Percentiles rank a stretch among this genome's conserved stretches.
phyloP scores from a whole-genome alignment of 352 stramenopile species.

The Pythium apleroticum region DNA sequence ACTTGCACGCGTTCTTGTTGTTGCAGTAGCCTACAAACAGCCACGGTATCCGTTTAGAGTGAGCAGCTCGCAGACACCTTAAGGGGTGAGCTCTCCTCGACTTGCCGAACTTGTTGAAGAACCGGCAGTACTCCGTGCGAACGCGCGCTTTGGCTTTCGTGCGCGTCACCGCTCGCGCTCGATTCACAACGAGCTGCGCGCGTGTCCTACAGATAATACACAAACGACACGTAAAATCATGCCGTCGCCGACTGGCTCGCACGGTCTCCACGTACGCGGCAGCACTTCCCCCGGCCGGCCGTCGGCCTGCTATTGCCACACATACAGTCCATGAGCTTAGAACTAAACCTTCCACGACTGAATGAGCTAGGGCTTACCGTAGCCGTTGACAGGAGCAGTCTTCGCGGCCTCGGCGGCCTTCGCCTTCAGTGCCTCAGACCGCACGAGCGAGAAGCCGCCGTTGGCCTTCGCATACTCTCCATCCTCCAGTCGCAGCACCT shows the following conservation, averaged over 20 bases:
- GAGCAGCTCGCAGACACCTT: not conserved
- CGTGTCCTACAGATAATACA: conserved; percentile 27
- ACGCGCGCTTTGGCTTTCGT: conserved; percentile 36
- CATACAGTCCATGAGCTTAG: no score
- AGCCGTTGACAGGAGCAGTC: not conserved
- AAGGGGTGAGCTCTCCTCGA: not conserved
- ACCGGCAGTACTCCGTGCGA: conserved; percentile 77
- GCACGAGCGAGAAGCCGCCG: conserved; percentile 70
- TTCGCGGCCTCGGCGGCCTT: conserved; percentile 5
- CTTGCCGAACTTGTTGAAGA: conserved; percentile 85
- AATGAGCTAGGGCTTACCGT: not conserved
- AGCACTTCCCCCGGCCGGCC: not conserved
- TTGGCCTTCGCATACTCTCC: conserved; percentile 75
- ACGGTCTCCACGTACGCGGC: not conserved
- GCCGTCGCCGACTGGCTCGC: not conserved
- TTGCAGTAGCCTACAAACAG: conserved; percentile 72
- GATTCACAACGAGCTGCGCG: conserved; percentile 52
- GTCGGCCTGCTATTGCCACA: not conserved
- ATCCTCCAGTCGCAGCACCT: conserved; percentile 58
- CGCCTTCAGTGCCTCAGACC: conserved; percentile 46
- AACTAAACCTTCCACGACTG: not conserved
- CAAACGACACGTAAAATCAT: not conserved
- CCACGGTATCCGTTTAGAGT: not conserved
- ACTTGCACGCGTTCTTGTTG: conserved; percentile 75
- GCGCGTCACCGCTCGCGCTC: conserved; percentile 41